Conservation (phyloP, 495 filamentous ascomycete genomes). For the Xylaria curta region DNA sequence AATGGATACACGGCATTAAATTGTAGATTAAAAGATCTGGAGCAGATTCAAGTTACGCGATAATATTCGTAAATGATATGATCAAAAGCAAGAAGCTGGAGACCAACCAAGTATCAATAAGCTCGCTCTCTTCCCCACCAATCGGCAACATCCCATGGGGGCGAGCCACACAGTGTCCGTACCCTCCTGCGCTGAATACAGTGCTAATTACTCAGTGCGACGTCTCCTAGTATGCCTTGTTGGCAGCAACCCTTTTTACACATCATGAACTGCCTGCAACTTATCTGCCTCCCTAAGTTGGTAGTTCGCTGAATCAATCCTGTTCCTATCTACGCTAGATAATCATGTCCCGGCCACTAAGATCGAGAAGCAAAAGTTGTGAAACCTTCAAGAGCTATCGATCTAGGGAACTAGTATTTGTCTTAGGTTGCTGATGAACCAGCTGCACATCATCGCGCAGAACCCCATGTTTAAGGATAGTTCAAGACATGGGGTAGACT, state of each 20-base stretch:
- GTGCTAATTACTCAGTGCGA: not conserved
- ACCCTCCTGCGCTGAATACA: not conserved
- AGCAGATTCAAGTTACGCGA: not conserved
- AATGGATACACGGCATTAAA: not conserved
- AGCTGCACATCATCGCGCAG: constrained; percentile 11
- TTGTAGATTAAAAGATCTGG: not conserved
- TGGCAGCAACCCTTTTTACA: not conserved
- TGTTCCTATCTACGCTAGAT: not conserved
- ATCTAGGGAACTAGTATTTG: not conserved
- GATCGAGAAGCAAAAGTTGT: not conserved
- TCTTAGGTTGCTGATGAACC: constrained; percentile 1
- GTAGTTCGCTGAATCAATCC: no score
- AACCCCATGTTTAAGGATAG: not conserved
- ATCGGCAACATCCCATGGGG: constrained; percentile 11
- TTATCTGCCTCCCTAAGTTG: no score
- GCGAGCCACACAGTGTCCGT: constrained; percentile 6
- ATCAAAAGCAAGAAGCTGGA: constrained; percentile 6
- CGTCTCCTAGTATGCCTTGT: not conserved
- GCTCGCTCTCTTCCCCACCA: not conserved
- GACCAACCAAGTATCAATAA: not conserved
- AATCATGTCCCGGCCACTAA: not conserved
- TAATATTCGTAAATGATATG: not conserved
- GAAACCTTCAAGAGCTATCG: not conserved
- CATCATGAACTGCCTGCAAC: not conserved
- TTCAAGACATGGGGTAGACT: not conserved